Percentiles rank a stretch among this genome's conserved stretches.
These are phyloP conservation scores for Trichoderma sp. DNA, from an alignment of 2,329 filamentous ascomycete genomes.

Conservation along the genomic window DNA sequence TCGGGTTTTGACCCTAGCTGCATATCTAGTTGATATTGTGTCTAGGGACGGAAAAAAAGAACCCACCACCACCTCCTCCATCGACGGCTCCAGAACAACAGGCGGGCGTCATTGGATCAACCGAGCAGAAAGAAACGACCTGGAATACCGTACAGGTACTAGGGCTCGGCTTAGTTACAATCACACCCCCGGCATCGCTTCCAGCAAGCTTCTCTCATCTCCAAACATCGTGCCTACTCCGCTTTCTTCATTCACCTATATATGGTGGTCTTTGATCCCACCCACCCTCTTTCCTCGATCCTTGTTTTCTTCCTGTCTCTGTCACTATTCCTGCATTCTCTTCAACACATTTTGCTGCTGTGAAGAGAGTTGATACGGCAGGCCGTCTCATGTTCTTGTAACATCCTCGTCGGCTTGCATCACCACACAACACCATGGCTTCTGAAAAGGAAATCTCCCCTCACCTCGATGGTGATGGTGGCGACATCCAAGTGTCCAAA, in stretches of 20 bases:
- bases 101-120: slow-evolving; percentile 17
- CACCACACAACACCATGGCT: slow-evolving; percentile 4
- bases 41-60: neutral
- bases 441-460: slow-evolving; percentile 20
- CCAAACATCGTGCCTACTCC: neutral
- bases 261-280: slow-evolving; percentile 12
- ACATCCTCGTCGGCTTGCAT: neutral
- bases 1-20: neutral
- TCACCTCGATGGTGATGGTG: slow-evolving; percentile 4
- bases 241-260: slow-evolving; percentile 4
- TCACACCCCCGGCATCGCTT: slow-evolving; percentile 19
- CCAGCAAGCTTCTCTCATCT: slow-evolving; percentile 15
- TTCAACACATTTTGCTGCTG: neutral
- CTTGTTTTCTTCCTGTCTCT: neutral
- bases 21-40: slow-evolving; percentile 10
- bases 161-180: slow-evolving; percentile 22
- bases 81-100: slow-evolving; percentile 19
- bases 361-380: slow-evolving; percentile 4
- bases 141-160: neutral
- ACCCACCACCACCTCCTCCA: slow-evolving; percentile 4
- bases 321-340: neutral
- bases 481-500: slow-evolving; percentile 10
- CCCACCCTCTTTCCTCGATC: slow-evolving; percentile 3
- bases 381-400: neutral
- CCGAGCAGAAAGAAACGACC: neutral